phyloP scores from a whole-genome alignment of 352 stramenopile genomes.

The Phytophthora palmivora region DNA sequence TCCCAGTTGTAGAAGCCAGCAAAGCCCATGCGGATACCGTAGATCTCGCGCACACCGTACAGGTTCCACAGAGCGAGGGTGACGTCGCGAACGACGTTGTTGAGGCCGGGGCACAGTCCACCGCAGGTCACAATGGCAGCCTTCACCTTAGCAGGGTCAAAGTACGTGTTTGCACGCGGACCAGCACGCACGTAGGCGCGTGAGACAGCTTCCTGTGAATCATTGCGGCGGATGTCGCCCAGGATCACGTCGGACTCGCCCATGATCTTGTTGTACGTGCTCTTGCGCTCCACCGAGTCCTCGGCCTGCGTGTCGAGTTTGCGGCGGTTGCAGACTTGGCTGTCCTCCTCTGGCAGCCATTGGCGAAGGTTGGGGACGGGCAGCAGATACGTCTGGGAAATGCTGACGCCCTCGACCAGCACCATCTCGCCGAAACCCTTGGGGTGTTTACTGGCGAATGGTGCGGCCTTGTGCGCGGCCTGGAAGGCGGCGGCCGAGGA shows the following conservation, averaged over 20 bases:
- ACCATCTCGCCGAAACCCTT: constrained; percentile 85
- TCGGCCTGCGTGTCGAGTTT: constrained; percentile 80
- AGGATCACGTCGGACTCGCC: constrained; percentile 82
- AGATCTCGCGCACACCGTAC: constrained; percentile 87
- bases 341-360: constrained; percentile 66
- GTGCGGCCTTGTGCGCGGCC: constrained; percentile 61
- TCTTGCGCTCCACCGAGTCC: constrained; percentile 68
- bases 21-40: constrained; percentile 87
- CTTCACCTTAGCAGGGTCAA: constrained; percentile 80
- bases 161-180: constrained; percentile 73
- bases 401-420: constrained; percentile 72
- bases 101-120: constrained; percentile 97
- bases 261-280: constrained; percentile 91
- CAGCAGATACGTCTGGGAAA: constrained; percentile 73
- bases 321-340: constrained; percentile 67
- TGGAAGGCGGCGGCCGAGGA: constrained; percentile 47
- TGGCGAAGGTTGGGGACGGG: constrained; percentile 77
- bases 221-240: constrained; percentile 82
- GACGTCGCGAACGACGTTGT: constrained; percentile 98
- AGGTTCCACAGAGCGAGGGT: constrained; percentile 92
- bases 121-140: constrained; percentile 94
- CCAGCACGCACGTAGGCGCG: constrained; percentile 85
- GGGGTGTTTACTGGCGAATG: constrained; percentile 82
- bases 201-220: constrained; percentile 66
- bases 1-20: constrained; percentile 85